Conservation (phyloP, 108 stramenopile genomes). For the Nannochloropsis salina region DNA sequence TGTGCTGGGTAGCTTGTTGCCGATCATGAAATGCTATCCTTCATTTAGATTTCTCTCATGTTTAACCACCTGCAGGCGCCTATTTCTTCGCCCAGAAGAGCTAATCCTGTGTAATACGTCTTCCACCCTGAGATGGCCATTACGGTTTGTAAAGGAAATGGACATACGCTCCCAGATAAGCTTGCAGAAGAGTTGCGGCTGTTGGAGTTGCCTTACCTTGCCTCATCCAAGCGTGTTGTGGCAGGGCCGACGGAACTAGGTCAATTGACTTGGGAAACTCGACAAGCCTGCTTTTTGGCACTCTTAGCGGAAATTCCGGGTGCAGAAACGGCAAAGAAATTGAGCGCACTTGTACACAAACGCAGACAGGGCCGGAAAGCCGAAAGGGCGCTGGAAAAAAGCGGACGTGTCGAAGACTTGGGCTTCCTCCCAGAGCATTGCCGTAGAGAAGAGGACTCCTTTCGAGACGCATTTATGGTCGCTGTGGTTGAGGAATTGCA, state of each 20-base stretch:
- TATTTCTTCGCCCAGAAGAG: no score
- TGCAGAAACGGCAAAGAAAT: background rate
- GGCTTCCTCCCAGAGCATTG: background rate
- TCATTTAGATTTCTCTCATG: no score
- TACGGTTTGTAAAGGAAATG: background rate
- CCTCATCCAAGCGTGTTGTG: background rate
- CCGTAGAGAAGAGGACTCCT: background rate
- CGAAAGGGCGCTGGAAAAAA: constrained; percentile 5
- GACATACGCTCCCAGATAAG: background rate
- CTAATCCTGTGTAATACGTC: no score
- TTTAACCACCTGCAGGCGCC: no score
- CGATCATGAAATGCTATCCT: no score
- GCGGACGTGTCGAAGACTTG: constrained; percentile 5
- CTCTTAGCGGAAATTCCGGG: background rate
- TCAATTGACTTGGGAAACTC: background rate
- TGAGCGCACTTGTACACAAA: constrained; percentile 1
- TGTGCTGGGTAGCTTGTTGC: no score
- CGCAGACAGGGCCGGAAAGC: background rate
- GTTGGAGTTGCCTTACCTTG: constrained; percentile 16
- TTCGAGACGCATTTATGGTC: background rate
- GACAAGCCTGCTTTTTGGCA: background rate
- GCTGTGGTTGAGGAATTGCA: background rate
- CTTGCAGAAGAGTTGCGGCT: constrained; percentile 1
- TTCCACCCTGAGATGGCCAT: background rate
- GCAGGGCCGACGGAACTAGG: background rate